Conservation (phyloP, 768 basidiomycete species). For the Royoungia palumana region DNA sequence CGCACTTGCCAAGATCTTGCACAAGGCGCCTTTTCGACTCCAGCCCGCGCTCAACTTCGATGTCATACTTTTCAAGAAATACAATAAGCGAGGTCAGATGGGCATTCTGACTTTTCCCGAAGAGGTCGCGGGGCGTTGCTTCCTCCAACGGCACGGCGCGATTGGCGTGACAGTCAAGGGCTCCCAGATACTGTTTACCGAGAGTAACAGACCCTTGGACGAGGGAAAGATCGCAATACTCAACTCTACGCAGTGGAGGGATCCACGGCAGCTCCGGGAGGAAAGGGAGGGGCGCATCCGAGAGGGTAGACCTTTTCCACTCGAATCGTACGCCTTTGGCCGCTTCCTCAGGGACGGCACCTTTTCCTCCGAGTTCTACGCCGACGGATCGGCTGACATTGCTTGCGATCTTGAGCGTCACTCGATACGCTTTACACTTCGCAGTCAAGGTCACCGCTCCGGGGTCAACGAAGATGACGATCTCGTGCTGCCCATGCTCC, state of each 20-base stretch:
- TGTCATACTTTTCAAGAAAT: conserved; percentile 26
- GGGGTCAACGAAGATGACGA: neutral
- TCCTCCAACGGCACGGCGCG: conserved; percentile 26
- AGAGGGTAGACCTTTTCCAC: conserved; percentile 20
- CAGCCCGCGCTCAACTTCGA: conserved; percentile 33
- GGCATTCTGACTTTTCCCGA: conserved; percentile 34
- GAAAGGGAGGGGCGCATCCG: conserved; percentile 24
- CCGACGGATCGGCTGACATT: conserved; percentile 27
- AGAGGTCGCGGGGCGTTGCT: conserved; percentile 15
- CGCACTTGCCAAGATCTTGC: conserved; percentile 32
- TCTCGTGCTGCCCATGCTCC: neutral
- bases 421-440: conserved; percentile 30
- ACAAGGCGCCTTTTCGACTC: conserved; percentile 32
- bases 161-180: conserved; percentile 29
- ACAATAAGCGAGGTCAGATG: conserved; percentile 17
- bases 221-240: conserved; percentile 22
- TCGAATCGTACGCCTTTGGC: conserved; percentile 33
- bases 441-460: conserved; percentile 22
- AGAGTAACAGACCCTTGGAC: conserved; percentile 23
- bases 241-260: conserved; percentile 27
- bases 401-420: conserved; percentile 36
- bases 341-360: conserved; percentile 34
- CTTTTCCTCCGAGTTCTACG: conserved; percentile 33
- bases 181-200: conserved; percentile 14
- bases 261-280: conserved; percentile 24